Percentiles rank a stretch among this genome's conserved stretches.
phyloP scores from a whole-genome alignment of 225 moss, liverwort and hornwort genomes.

The Sphagnum tenellum region DNA sequence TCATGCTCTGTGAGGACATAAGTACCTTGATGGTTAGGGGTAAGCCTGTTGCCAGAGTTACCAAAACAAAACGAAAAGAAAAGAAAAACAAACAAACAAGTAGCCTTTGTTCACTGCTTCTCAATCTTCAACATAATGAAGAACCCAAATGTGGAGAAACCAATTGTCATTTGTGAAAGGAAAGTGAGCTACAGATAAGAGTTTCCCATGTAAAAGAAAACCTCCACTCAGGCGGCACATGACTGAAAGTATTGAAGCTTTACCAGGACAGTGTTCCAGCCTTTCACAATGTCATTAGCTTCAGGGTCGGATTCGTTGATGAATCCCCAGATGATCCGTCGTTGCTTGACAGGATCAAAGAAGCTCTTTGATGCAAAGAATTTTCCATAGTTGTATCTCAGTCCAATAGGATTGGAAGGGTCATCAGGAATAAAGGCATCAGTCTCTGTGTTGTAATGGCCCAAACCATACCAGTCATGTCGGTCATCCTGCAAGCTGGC shows the following conservation, averaged over 20 bases:
- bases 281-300: constrained; percentile 47
- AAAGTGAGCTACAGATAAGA: no score
- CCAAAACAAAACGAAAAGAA: no score
- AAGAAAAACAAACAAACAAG: no score
- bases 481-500: constrained; percentile 42
- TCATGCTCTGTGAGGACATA: no score
- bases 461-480: constrained; percentile 58
- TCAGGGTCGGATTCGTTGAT: constrained; percentile 67
- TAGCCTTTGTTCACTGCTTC: no score
- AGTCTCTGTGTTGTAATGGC: constrained; percentile 25
- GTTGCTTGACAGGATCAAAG: constrained; percentile 26
- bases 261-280: constrained; percentile 19
- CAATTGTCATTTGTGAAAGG: no score
- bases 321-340: constrained; percentile 66
- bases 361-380: constrained; percentile 87
- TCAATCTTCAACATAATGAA: no score
- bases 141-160: no score
- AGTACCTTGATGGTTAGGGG: no score
- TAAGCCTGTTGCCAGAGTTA: no score
- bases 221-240: no score
- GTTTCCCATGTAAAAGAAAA: neutral
- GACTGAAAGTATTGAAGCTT: no score
- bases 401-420: constrained; percentile 32
- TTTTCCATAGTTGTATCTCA: constrained; percentile 69
- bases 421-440: constrained; percentile 31